Evolutionary conservation across 441 rosid genomes (phyloP).

Genomic region (Aquilaria agallochum): DNA sequence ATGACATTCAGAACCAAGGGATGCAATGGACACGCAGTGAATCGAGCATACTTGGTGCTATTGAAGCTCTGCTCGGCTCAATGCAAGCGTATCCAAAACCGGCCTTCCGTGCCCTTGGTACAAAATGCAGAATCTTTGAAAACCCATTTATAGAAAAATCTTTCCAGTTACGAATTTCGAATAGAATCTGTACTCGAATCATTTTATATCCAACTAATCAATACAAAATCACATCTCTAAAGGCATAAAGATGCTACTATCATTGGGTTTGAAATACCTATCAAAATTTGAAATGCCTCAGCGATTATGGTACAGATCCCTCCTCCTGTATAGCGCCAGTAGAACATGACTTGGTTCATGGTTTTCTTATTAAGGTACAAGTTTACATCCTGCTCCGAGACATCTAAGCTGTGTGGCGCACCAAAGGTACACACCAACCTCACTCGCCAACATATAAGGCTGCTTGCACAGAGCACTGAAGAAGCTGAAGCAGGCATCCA

Average conservation of each 20-base stretch:
- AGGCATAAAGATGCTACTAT: neutral
- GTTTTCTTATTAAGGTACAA: constrained; percentile 14
- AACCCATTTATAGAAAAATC: no score
- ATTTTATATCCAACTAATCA: no score
- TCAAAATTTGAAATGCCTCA: constrained; percentile 18
- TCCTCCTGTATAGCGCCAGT: constrained; percentile 7
- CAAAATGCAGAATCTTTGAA: no score
- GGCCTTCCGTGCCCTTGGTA: no score
- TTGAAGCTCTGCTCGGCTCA: no score
- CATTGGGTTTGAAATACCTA: constrained; percentile 15
- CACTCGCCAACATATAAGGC: constrained; percentile 6
- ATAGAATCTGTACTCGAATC: no score
- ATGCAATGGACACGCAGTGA: no score
- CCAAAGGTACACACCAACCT: constrained; percentile 15
- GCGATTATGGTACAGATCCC: constrained; percentile 24
- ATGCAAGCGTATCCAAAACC: no score
- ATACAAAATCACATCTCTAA: no score
- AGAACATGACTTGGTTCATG: constrained; percentile 8
- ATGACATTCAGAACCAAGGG: no score
- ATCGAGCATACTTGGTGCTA: no score
- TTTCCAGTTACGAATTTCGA: no score
- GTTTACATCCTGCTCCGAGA: constrained; percentile 14
- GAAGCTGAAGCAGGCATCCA: constrained; percentile 11
- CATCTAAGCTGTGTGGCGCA: constrained; percentile 18
- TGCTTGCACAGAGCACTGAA: neutral